Conservation (phyloP, 1,284 basidiomycete species). For the Trametes hirsuta region DNA sequence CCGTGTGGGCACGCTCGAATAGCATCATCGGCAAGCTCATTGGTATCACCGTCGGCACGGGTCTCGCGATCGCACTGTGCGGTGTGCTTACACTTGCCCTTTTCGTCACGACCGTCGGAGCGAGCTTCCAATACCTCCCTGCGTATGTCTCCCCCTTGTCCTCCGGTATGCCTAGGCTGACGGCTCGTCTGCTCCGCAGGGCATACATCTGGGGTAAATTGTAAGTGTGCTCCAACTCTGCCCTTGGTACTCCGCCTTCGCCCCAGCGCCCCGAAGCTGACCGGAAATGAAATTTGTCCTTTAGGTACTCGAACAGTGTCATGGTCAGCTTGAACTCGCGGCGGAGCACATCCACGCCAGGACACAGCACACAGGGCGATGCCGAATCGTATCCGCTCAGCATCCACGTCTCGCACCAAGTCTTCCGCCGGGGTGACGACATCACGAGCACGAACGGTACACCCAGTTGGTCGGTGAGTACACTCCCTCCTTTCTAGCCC, state of each 20-base stretch:
- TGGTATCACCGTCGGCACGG: conserved; percentile 7
- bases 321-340: conserved; percentile 18
- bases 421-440: conserved; percentile 1
- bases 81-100: conserved; percentile 10
- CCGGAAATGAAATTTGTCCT: background rate
- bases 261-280: background rate
- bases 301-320: conserved; percentile 13
- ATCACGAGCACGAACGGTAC: background rate
- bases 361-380: background rate
- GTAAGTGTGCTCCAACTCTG: background rate
- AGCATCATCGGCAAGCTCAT: conserved; percentile 7
- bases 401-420: conserved; percentile 10
- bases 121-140: conserved; percentile 14
- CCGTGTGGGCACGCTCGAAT: background rate
- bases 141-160: background rate
- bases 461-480: background rate
- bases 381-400: conserved; percentile 4
- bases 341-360: background rate
- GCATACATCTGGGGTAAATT: conserved; percentile 19
- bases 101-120: conserved; percentile 8
- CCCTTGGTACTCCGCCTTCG: background rate
- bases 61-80: conserved; percentile 6
- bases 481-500: background rate
- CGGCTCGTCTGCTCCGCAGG: background rate
- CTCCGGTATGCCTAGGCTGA: background rate